Conservation (phyloP, 495 filamentous ascomycete species). For the Xylaria venustula region DNA sequence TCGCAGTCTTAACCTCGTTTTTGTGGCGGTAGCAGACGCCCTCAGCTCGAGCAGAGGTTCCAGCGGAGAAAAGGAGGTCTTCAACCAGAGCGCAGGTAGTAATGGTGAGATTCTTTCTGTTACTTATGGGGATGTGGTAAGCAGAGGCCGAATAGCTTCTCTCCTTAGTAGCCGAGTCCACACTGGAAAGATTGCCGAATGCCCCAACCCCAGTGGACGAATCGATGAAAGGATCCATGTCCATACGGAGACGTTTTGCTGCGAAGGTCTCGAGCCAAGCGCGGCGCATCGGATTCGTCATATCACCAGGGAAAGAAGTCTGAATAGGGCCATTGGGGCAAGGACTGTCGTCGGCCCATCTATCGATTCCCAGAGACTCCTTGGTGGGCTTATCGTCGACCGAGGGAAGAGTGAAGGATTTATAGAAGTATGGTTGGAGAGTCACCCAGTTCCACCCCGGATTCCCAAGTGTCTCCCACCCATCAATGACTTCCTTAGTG, state of each 20-base stretch:
- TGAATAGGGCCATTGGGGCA: constrained; percentile 17
- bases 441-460: constrained; percentile 39
- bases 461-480: constrained; percentile 43
- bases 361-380: constrained; percentile 5
- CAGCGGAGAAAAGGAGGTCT: constrained; percentile 42
- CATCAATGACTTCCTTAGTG: constrained; percentile 28
- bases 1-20: too few relatives aligned
- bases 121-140: constrained; percentile 28
- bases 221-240: background rate
- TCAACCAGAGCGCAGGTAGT: constrained; percentile 37
- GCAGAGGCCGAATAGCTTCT: constrained; percentile 29
- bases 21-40: constrained; percentile 42
- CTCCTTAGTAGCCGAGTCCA: constrained; percentile 35
- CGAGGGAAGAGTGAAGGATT: constrained; percentile 18
- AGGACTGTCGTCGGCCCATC: background rate
- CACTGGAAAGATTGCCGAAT: constrained; percentile 13
- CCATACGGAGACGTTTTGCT: constrained; percentile 3
- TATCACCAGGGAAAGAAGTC: constrained; percentile 14
- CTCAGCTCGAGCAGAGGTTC: constrained; percentile 16
- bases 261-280: constrained; percentile 30
- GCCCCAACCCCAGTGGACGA: background rate
- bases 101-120: constrained; percentile 39
- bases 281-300: constrained; percentile 8
- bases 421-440: constrained; percentile 25
- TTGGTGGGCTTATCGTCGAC: background rate